phyloP scores from a whole-genome alignment of 2,329 filamentous ascomycete genomes.

The Diaporthe velutina region DNA sequence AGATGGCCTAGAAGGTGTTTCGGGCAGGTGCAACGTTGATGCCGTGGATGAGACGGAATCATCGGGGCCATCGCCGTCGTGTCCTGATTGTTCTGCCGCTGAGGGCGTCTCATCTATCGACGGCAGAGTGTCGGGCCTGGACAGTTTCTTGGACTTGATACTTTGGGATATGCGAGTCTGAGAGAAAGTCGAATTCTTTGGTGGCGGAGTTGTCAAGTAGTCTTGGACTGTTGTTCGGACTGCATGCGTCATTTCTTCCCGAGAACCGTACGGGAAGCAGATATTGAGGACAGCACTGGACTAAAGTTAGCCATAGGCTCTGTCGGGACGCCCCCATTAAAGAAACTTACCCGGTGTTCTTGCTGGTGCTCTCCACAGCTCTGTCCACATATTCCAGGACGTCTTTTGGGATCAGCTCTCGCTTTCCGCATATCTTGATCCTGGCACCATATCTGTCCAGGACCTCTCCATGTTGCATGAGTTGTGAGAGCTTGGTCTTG shows the following conservation, averaged over 20 bases:
- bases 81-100: constrained; percentile 57
- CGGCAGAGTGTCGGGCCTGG: constrained; percentile 58
- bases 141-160: constrained; percentile 77
- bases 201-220: constrained; percentile 79
- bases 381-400: constrained; percentile 90
- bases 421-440: constrained; percentile 87
- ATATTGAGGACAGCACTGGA: constrained; percentile 80
- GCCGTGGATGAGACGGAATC: constrained; percentile 72
- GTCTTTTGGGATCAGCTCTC: constrained; percentile 86
- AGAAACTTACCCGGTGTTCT: constrained; percentile 79
- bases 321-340: neutral
- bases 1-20: constrained; percentile 51
- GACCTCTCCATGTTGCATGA: constrained; percentile 92
- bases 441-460: constrained; percentile 92
- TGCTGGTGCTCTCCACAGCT: constrained; percentile 86
- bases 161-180: constrained; percentile 89
- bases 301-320: constrained; percentile 32
- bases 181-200: constrained; percentile 81
- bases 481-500: constrained; percentile 91
- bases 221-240: constrained; percentile 90
- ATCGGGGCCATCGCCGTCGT: constrained; percentile 57
- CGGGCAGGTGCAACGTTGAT: constrained; percentile 64
- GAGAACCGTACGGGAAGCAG: constrained; percentile 96
- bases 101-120: constrained; percentile 64
- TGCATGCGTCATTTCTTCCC: constrained; percentile 93